Conservation (phyloP, 352 stramenopile genomes). For the Elongisporangium prolatum region DNA sequence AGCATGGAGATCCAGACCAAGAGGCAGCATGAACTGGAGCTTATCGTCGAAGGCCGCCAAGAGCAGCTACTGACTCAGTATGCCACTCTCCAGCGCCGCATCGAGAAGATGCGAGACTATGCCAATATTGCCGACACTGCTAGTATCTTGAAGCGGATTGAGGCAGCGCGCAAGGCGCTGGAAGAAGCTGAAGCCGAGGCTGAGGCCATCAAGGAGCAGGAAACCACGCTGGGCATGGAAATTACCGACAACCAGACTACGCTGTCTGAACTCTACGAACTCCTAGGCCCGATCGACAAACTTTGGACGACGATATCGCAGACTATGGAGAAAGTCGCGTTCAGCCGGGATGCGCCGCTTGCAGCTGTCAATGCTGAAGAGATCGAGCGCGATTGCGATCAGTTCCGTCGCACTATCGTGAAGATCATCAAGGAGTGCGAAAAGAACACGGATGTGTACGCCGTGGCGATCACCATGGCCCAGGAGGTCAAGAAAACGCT, state of each 20-base stretch:
- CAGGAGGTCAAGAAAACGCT: constrained; percentile 80
- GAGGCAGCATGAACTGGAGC: constrained; percentile 85
- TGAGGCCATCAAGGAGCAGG: constrained; percentile 85
- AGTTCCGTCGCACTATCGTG: constrained; percentile 83
- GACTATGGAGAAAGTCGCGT: constrained; percentile 74
- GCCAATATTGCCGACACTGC: constrained; percentile 74
- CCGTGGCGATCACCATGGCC: constrained; percentile 71
- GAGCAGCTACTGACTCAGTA: constrained; percentile 85
- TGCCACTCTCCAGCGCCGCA: constrained; percentile 67
- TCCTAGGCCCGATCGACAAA: constrained; percentile 83
- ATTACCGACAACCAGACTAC: constrained; percentile 77
- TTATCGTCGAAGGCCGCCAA: constrained; percentile 86
- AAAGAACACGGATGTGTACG: constrained; percentile 83
- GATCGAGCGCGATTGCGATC: constrained; percentile 82
- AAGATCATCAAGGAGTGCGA: constrained; percentile 91
- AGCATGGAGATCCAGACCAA: constrained; percentile 89
- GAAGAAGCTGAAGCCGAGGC: constrained; percentile 80
- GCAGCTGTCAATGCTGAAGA: constrained; percentile 80
- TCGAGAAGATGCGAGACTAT: constrained; percentile 90
- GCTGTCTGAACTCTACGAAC: constrained; percentile 71
- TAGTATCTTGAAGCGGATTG: constrained; percentile 81
- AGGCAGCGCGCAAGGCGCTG: constrained; percentile 67
- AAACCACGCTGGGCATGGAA: constrained; percentile 81
- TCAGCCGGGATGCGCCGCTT: constrained; percentile 57
- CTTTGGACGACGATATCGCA: constrained; percentile 82